Evolutionary conservation across 1,139 yeast species (phyloP).

Genomic region (Lodderomyces beijingensis): DNA sequence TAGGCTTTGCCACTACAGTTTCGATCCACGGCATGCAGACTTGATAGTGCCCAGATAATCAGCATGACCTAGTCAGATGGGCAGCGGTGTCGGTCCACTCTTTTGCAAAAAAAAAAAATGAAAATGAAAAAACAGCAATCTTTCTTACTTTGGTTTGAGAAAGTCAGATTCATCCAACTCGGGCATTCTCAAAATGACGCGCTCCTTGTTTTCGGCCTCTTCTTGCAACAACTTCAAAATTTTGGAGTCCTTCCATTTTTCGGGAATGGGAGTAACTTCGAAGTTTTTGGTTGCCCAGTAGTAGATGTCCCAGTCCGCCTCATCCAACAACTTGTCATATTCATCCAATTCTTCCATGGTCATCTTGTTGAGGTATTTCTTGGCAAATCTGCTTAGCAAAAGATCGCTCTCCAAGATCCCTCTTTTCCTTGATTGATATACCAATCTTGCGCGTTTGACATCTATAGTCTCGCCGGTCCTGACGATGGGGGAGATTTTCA

Average conservation of each 20-base stretch:
- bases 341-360: conserved; percentile 71
- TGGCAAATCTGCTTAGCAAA: conserved; percentile 79
- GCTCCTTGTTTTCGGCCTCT: conserved; percentile 67
- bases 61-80: too few species aligned
- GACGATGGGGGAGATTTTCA: conserved; percentile 70
- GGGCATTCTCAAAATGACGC: conserved; percentile 85
- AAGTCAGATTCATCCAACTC: conserved; percentile 22
- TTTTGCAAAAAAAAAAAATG: too few species aligned
- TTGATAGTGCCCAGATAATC: too few species aligned
- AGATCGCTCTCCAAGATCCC: conserved; percentile 94
- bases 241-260: conserved; percentile 68
- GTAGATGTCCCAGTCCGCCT: conserved; percentile 97
- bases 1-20: too few species aligned
- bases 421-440: conserved; percentile 90
- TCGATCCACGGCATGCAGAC: too few species aligned
- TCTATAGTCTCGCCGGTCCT: conserved; percentile 73
- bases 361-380: conserved; percentile 59
- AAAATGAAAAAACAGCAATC: too few species aligned
- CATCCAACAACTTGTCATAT: conserved; percentile 81
- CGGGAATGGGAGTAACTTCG: conserved; percentile 80
- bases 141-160: too few species aligned
- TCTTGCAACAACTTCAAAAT: conserved; percentile 66
- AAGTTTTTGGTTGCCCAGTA: conserved; percentile 93
- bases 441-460: conserved; percentile 75
- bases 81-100: too few species aligned